Evolutionary conservation across 2,329 filamentous ascomycete species (phyloP), one percentile per base, ranked within the genome.

Genomic region (Kalaharituber pfeilii): DNA sequence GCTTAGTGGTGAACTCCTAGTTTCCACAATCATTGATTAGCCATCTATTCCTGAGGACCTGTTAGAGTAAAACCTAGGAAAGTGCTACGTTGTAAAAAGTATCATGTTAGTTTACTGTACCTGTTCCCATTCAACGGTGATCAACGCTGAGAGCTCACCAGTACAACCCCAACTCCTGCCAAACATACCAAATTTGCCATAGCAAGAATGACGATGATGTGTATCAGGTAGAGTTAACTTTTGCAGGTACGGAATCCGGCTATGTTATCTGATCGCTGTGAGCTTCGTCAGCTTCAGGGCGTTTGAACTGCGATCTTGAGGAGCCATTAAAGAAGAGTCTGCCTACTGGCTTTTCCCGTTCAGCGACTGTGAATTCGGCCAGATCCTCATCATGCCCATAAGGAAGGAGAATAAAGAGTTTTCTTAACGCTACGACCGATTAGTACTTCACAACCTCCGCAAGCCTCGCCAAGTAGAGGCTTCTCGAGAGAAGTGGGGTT

Each of bases 171-270:
- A 24, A 71, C 69, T 15, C 69, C 70, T 51, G 71, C 69, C 79
- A 79, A 81, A 45, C 78, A 68, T 11, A 75, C 1, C 52, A 71
- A 59, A 67, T 82, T 82, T 60, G 74, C 64, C 39, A 67, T 9
- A 8, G 75, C 60, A 49, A 82, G 69, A 22, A 73, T 61, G 20
- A 66, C 56, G 56, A 81, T 81, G 50, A 78, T 73, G 49, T 68
- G 77, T 36, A 15, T 66, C 67, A 1, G 65, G 59, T 1, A 57
- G 45, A 2, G 69, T 68, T 13, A 70, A 63, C 30, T 53, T 60
- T 24, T 56, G 53, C 36, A 64, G 30, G 33, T 60, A 58, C n/a
- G 62, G 62, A 24, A 61, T 58, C 28, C 45, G 59, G 8, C 50
- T 50, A 53, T 60, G 51, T 15, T 39, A 36, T 3, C n/a, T 36